phyloP scores from a whole-genome alignment of 768 basidiomycete genomes.

The Mycena haematopus region DNA sequence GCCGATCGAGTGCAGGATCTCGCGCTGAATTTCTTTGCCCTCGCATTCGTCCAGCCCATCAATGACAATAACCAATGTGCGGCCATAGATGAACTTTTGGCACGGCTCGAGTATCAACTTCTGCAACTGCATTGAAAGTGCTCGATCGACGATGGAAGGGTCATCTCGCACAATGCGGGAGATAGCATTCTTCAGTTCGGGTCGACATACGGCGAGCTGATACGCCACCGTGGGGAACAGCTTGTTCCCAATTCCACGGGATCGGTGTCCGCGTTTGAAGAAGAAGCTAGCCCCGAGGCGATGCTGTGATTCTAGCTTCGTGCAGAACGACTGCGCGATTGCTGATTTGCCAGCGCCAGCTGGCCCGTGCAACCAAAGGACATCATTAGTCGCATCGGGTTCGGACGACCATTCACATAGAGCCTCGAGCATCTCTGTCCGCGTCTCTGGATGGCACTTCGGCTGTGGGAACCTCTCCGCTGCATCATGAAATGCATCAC shows the following conservation, averaged over 20 bases:
- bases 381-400: background rate
- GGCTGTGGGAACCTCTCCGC: background rate
- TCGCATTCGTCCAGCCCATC: slow-evolving; percentile 2
- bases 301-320: background rate
- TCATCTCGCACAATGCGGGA: background rate
- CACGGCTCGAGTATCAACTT: background rate
- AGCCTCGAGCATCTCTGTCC: background rate
- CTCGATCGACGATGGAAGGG: background rate
- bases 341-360: slow-evolving; percentile 10
- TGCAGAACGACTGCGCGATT: background rate
- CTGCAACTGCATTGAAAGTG: background rate
- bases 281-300: slow-evolving; percentile 2
- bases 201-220: background rate
- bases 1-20: background rate
- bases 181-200: background rate
- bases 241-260: background rate
- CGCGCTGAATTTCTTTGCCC: background rate
- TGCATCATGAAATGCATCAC: background rate
- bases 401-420: background rate
- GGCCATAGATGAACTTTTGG: background rate
- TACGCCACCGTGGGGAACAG: background rate
- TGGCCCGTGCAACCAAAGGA: background rate
- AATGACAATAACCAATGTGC: background rate
- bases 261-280: background rate
- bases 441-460: background rate